These are phyloP conservation scores for Cotoneaster glaucophyllus DNA, from an alignment of 306 rosid species.

Conservation along the genomic window DNA sequence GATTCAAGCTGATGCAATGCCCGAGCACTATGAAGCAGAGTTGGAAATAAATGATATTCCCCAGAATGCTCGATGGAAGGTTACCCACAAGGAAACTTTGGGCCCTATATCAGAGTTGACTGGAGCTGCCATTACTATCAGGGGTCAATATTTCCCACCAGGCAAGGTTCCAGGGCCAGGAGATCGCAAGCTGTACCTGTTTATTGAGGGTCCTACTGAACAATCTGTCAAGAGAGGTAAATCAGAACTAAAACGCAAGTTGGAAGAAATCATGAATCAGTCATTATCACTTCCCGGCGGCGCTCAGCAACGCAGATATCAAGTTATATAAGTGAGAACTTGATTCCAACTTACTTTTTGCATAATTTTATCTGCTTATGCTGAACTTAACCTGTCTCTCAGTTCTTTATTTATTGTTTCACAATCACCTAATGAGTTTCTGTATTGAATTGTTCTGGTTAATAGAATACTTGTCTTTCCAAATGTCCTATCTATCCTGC, in stretches of 20 bases:
- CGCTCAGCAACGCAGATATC: constrained; percentile 85
- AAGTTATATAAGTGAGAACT: constrained; percentile 60
- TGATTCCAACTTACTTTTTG: constrained; percentile 8
- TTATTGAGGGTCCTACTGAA: constrained; percentile 82
- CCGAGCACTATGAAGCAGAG: constrained; percentile 86
- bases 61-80: constrained; percentile 93
- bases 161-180: constrained; percentile 79
- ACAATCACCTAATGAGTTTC: neutral
- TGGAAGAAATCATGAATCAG: constrained; percentile 83
- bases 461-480: neutral
- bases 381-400: neutral
- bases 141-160: constrained; percentile 82
- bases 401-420: neutral
- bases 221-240: constrained; percentile 88
- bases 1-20: constrained; percentile 74
- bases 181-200: constrained; percentile 82
- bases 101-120: constrained; percentile 12
- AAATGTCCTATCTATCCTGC: neutral
- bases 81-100: constrained; percentile 31
- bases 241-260: constrained; percentile 69
- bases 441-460: neutral
- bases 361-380: constrained; percentile 3
- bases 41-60: constrained; percentile 92
- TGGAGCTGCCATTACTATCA: constrained; percentile 92
- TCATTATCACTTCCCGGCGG: constrained; percentile 82